Base-by-base conservation (phyloP, 192 early-diverging fungal species). In the Backusella luteola region DNA sequence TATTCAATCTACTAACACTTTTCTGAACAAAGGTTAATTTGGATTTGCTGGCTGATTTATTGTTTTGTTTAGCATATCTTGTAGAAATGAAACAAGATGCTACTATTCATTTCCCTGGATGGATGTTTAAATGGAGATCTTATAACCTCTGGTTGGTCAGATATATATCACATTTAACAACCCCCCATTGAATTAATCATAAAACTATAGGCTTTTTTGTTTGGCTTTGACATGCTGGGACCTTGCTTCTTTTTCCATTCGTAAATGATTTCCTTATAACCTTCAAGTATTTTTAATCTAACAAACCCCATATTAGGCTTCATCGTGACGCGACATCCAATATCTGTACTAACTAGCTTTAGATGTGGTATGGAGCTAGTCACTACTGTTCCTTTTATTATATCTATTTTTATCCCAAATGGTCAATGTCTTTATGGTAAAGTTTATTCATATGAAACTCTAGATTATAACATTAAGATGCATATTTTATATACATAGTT, bases 21-120 rank as follows among this genome's bases (percentile, higher is more conserved):
- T 68, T 68, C 6, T 35, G 1, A 73, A 67, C 34, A 3, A 66
- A 86, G 85, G 82, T 89, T 19, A 80, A 86, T 34, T 42, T 87
- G 36, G 89, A 91, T 76, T 75, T 91, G 49, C 34, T 84, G 6
- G 84, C 85, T 0, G 90, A 91, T 59, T 36, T 85, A 0, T 44
- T 87, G 49, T 88, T 90, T 44, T 90, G 88, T 66, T 71, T 84
- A 14, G 75, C 87, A 42, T 91, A 91, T 77, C 73, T 91, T 23
- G 80, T 88, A 26, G 89, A 91, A 34, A 76, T 87, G 2, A 81
- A 89, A 76, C 73, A 80, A 70, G 66, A 71, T 26, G 32, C 74
- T 29, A 38, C 67, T 23, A 63, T 74, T 0, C 78, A 72, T 39
- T 75, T 84, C 3, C 88, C 88, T 11, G 11, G 42, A 0, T 89